Percentiles rank a stretch among this genome's conserved stretches.
Evolutionary conservation across 257 asterid species (phyloP).

Genomic region (Solanum sejunctum): DNA sequence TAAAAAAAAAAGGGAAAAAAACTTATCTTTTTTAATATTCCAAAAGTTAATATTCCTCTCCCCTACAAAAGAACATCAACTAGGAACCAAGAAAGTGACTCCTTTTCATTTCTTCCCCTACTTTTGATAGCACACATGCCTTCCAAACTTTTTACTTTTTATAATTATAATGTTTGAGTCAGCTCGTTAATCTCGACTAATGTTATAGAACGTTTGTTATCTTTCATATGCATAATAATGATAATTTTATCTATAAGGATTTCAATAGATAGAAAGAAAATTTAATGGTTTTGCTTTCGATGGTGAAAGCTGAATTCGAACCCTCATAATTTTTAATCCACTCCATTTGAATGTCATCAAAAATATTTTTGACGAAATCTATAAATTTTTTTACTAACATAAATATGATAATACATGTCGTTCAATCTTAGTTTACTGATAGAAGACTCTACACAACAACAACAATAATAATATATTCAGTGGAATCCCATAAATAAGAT

Average conservation of each 20-base stretch:
- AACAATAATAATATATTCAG: too few relatives aligned
- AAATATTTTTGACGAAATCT: neutral
- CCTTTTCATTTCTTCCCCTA: constrained; percentile 48
- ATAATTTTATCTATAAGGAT: neutral
- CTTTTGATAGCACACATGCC: constrained; percentile 59
- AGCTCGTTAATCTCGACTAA: neutral
- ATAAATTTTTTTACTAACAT: neutral
- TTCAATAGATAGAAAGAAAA: neutral
- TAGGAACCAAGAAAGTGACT: constrained; percentile 48
- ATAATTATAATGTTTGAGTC: neutral
- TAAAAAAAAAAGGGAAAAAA: neutral
- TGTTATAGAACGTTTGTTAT: neutral
- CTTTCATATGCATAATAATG: neutral
- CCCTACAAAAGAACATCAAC: constrained; percentile 23
- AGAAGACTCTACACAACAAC: neutral
- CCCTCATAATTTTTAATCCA: neutral
- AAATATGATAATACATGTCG: neutral
- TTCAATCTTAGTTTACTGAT: neutral
- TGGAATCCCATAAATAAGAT: too few relatives aligned
- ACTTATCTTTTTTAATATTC: constrained; percentile 16
- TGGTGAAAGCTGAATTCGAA: neutral
- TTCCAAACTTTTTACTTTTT: neutral
- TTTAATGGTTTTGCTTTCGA: neutral
- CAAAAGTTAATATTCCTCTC: constrained; percentile 42
- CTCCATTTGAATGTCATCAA: neutral